Conservation (phyloP, 352 stramenopile species). For the Pythium sp. region DNA sequence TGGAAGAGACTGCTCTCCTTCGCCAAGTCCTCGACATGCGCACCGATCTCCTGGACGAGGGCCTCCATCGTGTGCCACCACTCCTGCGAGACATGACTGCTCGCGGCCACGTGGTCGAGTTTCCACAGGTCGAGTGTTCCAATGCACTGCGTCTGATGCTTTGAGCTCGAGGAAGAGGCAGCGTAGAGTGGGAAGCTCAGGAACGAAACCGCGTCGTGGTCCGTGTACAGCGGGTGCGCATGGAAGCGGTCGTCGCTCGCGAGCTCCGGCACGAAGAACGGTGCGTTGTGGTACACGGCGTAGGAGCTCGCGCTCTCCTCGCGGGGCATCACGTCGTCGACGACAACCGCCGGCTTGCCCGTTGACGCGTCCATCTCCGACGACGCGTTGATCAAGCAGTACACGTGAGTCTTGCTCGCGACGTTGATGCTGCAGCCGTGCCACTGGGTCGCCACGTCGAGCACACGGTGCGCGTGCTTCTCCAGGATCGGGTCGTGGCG, state of each 20-base stretch:
- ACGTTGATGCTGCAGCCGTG: slow-evolving; percentile 71
- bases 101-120: slow-evolving; percentile 42
- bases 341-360: slow-evolving; percentile 33
- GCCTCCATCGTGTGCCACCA: slow-evolving; percentile 43
- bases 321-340: slow-evolving; percentile 56
- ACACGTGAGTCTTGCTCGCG: slow-evolving; percentile 52
- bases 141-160: slow-evolving; percentile 36
- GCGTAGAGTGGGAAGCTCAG: slow-evolving; percentile 74
- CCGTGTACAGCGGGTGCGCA: slow-evolving; percentile 61
- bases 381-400: slow-evolving; percentile 59
- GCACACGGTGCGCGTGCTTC: slow-evolving; percentile 39
- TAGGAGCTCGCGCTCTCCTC: slow-evolving; percentile 71
- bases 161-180: slow-evolving; percentile 13
- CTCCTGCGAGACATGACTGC: slow-evolving; percentile 60
- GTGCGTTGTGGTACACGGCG: slow-evolving; percentile 55
- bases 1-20: slow-evolving; percentile 37
- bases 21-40: slow-evolving; percentile 48
- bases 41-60: slow-evolving; percentile 37
- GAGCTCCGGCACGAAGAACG: slow-evolving; percentile 70
- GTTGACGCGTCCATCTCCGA: slow-evolving; percentile 29
- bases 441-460: slow-evolving; percentile 62
- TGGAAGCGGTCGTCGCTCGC: slow-evolving; percentile 60
- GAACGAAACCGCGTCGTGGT: slow-evolving; percentile 54
- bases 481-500: slow-evolving; percentile 53
- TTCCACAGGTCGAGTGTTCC: slow-evolving; percentile 73